Conservation (phyloP, 2,329 filamentous ascomycete species). For the Penicillium sp. region DNA sequence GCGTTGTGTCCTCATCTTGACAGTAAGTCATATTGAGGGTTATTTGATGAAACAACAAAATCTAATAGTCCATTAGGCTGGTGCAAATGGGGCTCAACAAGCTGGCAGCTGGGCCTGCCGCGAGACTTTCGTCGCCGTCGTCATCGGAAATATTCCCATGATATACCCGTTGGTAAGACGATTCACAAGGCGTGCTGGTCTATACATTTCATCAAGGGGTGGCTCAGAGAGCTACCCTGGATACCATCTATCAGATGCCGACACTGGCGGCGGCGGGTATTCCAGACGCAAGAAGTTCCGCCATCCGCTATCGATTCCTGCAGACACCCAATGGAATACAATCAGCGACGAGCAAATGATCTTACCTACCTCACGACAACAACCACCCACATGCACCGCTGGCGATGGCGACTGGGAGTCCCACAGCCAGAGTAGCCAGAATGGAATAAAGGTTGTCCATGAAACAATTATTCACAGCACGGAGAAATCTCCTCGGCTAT, state of each 20-base stretch:
- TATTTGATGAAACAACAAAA: neutral
- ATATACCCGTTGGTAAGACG: conserved; percentile 41
- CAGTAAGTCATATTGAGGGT: conserved; percentile 25
- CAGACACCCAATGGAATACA: conserved; percentile 33
- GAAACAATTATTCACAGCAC: conserved; percentile 34
- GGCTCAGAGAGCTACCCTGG: conserved; percentile 26
- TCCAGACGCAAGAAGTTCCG: conserved; percentile 28
- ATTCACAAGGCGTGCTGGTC: conserved; percentile 26
- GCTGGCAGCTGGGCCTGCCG: conserved; percentile 48
- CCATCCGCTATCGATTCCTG: conserved; percentile 35
- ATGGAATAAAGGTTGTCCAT: conserved; percentile 33
- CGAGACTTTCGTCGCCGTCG: conserved; percentile 48
- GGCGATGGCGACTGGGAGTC: conserved; percentile 25
- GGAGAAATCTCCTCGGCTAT: conserved; percentile 15
- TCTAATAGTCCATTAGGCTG: conserved; percentile 25
- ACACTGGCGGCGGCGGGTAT: conserved; percentile 10
- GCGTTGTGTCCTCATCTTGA: conserved; percentile 54
- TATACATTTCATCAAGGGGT: conserved; percentile 26
- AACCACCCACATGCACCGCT: conserved; percentile 26
- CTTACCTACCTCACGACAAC: conserved; percentile 24
- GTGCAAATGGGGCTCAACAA: conserved; percentile 40
- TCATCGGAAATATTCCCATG: conserved; percentile 47
- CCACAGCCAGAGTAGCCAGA: conserved; percentile 17
- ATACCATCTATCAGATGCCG: conserved; percentile 26
- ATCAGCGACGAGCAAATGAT: conserved; percentile 34